Base-by-base conservation (phyloP, 768 basidiomycete genomes). In the Boletus tylopilopsis region DNA sequence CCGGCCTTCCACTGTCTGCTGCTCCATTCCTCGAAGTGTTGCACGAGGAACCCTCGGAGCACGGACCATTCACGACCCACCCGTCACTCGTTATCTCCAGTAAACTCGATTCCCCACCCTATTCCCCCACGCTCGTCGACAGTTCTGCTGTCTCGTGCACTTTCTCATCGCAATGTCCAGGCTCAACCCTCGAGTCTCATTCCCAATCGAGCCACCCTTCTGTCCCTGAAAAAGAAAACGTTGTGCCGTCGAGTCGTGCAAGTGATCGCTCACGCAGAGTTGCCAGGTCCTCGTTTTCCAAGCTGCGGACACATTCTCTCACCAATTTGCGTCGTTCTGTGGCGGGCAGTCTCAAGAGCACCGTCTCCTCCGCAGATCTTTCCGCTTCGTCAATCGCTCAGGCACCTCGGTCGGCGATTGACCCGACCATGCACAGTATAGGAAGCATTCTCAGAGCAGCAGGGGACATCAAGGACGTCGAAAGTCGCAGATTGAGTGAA, bases 401-500 rank as follows among this genome's bases (percentile, higher is more conserved):
- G 30, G 41, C 36, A 57, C 58, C 67, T 47, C 67, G 78, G 35
- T 59, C 68, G 55, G 70, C 83, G 12, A 68, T 85, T 18, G 69
- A 72, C 46, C 82, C 85, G 30, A 80, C 76, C 39, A 76, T 87
- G 49, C 79, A 89, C 59, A 81, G 69, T 52, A 62, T 70, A 16
- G 83, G 76, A 39, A 81, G 73, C 47, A 86, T 90, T 45, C 42
- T 80, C 51, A 43, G 71, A 29, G 74, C 82, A 68, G 68, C 78
- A 46, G 73, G 59, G 41, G 68, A 64, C 34, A 87, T 89, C 34
- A 71, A 78, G 61, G 85, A 90, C 53, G 82, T 80, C 11, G 87
- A 90, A 72, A 76, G 73, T 54, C 71, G 85, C 66, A 70, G 84
- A 64, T 69, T 87, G 73, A 81, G 82, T 37, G 87, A 90, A 70